Conservation (phyloP, 352 stramenopile genomes). For the Globisporangium nagaii region DNA sequence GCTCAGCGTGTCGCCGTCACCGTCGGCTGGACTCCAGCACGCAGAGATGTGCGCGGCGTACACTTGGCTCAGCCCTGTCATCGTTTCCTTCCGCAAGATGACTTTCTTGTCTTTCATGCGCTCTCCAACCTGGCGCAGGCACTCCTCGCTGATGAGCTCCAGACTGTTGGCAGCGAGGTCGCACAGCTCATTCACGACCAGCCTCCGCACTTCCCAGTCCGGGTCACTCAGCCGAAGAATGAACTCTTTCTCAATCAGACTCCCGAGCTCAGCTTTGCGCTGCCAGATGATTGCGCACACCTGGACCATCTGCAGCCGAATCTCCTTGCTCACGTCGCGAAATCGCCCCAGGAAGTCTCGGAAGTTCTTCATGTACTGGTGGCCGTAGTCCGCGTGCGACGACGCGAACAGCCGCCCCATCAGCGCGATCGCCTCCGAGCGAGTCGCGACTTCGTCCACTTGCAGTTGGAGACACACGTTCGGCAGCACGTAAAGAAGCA, state of each 20-base stretch:
- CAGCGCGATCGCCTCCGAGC: slow-evolving; percentile 64
- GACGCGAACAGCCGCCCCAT: slow-evolving; percentile 82
- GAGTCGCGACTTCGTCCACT: slow-evolving; percentile 80
- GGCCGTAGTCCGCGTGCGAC: slow-evolving; percentile 59
- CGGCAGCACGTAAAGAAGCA: slow-evolving; percentile 79
- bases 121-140: slow-evolving; percentile 68
- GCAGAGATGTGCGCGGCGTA: slow-evolving; percentile 67
- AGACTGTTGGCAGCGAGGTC: slow-evolving; percentile 74
- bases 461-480: slow-evolving; percentile 84
- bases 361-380: slow-evolving; percentile 81
- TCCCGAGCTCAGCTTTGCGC: slow-evolving; percentile 50
- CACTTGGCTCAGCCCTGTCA: slow-evolving; percentile 84
- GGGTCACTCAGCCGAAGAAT: slow-evolving; percentile 63
- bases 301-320: slow-evolving; percentile 81
- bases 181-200: slow-evolving; percentile 76
- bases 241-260: slow-evolving; percentile 69
- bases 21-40: slow-evolving; percentile 33
- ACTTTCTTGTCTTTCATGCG: slow-evolving; percentile 89
- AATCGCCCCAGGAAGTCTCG: slow-evolving; percentile 84
- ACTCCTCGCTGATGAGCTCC: slow-evolving; percentile 57
- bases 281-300: slow-evolving; percentile 69
- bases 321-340: slow-evolving; percentile 81
- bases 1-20: slow-evolving; percentile 13
- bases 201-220: slow-evolving; percentile 78
- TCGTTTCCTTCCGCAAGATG: slow-evolving; percentile 74